Evolutionary conservation across 2,329 filamentous ascomycete genomes (phyloP).

Genomic region (Neospermospora avenae): DNA sequence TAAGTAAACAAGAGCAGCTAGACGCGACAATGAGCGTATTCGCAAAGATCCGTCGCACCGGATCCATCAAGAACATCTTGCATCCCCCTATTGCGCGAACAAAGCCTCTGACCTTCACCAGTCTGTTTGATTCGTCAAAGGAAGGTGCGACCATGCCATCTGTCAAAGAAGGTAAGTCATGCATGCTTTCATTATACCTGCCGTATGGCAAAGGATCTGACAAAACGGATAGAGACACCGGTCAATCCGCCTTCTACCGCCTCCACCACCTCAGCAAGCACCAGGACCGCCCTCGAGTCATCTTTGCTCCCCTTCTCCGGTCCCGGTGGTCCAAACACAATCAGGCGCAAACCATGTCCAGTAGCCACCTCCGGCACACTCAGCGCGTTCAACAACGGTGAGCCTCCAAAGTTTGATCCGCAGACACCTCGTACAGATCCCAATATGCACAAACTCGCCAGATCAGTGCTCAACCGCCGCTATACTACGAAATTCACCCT

Average conservation of each 20-base stretch:
- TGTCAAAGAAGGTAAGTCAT: not conserved
- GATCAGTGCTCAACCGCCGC: conserved; percentile 3
- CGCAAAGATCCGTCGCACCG: conserved; percentile 1
- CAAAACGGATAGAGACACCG: not conserved
- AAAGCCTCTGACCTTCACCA: conserved; percentile 11
- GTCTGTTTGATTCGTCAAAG: not conserved
- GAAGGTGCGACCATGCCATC: not conserved
- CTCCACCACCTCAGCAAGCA: not conserved
- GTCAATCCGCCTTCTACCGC: not conserved
- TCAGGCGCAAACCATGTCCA: conserved; percentile 7
- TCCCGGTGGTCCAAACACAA: not conserved
- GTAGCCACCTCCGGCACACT: not conserved
- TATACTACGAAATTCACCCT: conserved; percentile 15
- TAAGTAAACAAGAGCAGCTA: conserved; percentile 5
- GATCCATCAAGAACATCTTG: conserved; percentile 4
- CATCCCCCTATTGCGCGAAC: conserved; percentile 8
- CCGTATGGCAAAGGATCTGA: not conserved
- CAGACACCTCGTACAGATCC: conserved; percentile 1
- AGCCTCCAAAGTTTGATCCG: conserved; percentile 10
- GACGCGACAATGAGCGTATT: conserved; percentile 12
- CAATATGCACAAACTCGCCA: not conserved
- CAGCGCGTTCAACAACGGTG: not conserved
- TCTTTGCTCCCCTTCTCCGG: not conserved
- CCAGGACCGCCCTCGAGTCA: not conserved
- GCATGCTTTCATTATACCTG: not conserved